A percentile compares a stretch with the other conserved stretches of the same genome.
Conservation (phyloP, 768 basidiomycete species). For the Suillus lakei region DNA sequence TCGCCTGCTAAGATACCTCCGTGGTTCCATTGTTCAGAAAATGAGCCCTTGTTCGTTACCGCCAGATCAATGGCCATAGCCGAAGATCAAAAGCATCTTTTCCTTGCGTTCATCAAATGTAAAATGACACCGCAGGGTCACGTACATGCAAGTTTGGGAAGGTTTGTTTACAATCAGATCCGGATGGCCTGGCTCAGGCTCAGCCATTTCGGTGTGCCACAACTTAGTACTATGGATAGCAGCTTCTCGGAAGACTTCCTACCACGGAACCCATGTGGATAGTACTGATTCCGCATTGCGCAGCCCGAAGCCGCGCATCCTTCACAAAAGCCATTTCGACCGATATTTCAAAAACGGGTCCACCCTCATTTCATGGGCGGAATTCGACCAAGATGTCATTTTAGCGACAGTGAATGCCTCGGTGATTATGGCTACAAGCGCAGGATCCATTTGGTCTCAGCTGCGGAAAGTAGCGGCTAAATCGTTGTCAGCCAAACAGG, state of each 20-base stretch:
- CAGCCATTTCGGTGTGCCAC: neutral
- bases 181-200: neutral
- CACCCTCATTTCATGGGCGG: constrained; percentile 2
- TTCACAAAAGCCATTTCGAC: neutral
- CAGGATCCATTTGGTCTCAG: neutral
- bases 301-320: neutral
- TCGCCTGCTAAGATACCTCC: neutral
- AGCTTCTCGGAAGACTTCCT: neutral
- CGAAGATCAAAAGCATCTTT: constrained; percentile 3
- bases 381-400: constrained; percentile 10
- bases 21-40: neutral
- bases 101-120: constrained; percentile 4
- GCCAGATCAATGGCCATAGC: constrained; percentile 5
- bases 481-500: neutral
- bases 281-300: neutral
- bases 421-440: constrained; percentile 8
- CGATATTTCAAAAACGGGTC: constrained; percentile 6
- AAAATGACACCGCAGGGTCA: constrained; percentile 1
- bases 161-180: neutral
- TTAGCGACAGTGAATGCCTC: constrained; percentile 8
- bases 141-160: constrained; percentile 1
- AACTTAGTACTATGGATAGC: neutral
- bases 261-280: neutral
- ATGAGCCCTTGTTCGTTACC: constrained; percentile 5
- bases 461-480: constrained; percentile 7